These are phyloP conservation scores for Nothophytophthora sp. DNA, from an alignment of 352 stramenopile genomes.

Conservation along the genomic window DNA sequence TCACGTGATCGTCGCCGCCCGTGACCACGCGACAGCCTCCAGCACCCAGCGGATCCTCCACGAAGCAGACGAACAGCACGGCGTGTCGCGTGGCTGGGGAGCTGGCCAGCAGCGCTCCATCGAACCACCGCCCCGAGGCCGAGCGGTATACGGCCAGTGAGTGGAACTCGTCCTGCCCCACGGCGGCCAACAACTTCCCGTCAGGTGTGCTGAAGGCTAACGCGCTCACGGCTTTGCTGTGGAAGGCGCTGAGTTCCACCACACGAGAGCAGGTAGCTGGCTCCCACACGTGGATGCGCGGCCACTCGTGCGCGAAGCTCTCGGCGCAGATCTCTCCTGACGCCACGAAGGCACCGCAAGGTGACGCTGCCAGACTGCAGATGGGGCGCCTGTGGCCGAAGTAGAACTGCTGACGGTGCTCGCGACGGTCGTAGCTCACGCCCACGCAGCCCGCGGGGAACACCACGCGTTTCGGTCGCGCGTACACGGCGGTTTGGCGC, in stretches of 20 bases:
- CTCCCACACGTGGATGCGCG: slow-evolving; percentile 79
- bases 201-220: slow-evolving; percentile 52
- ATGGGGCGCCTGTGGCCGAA: slow-evolving; percentile 56
- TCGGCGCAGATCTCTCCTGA: slow-evolving; percentile 74
- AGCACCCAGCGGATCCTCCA: slow-evolving; percentile 54
- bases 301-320: slow-evolving; percentile 50
- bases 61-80: slow-evolving; percentile 64
- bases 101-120: slow-evolving; percentile 53
- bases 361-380: slow-evolving; percentile 43
- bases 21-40: slow-evolving; percentile 55
- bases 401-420: slow-evolving; percentile 74
- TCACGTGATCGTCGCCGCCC: slow-evolving; percentile 64
- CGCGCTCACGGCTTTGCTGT: slow-evolving; percentile 68
- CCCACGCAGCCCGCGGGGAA: slow-evolving; percentile 61
- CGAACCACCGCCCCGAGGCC: slow-evolving; percentile 56
- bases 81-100: slow-evolving; percentile 48
- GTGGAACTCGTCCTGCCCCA: slow-evolving; percentile 80
- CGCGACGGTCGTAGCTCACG: slow-evolving; percentile 73
- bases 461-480: slow-evolving; percentile 66
- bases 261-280: slow-evolving; percentile 53
- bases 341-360: slow-evolving; percentile 59
- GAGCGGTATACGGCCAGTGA: slow-evolving; percentile 73
- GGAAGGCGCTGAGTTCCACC: slow-evolving; percentile 57
- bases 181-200: slow-evolving; percentile 48
- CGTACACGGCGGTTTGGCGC: slow-evolving; percentile 61